These are phyloP conservation scores for Candida wancherniae DNA, from an alignment of 805 yeast species.

Conservation along the genomic window DNA sequence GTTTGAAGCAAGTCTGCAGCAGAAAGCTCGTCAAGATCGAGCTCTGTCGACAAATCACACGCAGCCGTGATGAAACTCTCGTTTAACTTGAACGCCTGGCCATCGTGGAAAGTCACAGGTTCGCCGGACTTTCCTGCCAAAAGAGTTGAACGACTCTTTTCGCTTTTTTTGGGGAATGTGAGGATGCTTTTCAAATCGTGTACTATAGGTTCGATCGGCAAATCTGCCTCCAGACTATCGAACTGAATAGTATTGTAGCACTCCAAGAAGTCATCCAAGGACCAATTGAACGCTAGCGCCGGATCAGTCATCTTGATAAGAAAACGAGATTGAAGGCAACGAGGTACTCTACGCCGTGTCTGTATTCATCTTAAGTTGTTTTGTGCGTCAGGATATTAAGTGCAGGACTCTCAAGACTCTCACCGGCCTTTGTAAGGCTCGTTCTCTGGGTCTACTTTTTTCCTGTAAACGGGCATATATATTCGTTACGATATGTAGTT, in stretches of 20 bases:
- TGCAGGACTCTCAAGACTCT: too few species aligned
- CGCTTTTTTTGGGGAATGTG: slow-evolving; percentile 31
- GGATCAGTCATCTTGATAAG: too few species aligned
- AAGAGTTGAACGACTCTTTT: slow-evolving; percentile 15
- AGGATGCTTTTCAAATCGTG: slow-evolving; percentile 31
- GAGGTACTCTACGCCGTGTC: too few species aligned
- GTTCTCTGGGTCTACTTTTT: slow-evolving; percentile 1
- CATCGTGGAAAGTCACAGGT: slow-evolving; percentile 46
- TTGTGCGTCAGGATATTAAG: too few species aligned
- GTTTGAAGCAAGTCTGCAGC: slow-evolving; percentile 64
- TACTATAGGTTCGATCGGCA: too few species aligned
- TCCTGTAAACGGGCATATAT: too few species aligned
- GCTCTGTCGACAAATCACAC: slow-evolving; percentile 49
- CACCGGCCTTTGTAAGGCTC: too few species aligned
- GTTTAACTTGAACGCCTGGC: slow-evolving; percentile 58
- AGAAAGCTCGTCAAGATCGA: slow-evolving; percentile 63
- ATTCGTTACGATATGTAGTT: too few species aligned
- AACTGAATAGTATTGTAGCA: slow-evolving; percentile 14
- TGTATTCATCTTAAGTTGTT: too few species aligned
- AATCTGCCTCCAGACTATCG: too few species aligned
- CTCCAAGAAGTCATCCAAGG: slow-evolving; percentile 11
- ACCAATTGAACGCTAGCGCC: slow-evolving; percentile 14
- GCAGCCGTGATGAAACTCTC: slow-evolving; percentile 60
- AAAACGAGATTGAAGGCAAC: too few species aligned
- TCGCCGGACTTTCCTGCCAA: slow-evolving; percentile 12